Conservation (phyloP, 2,329 filamentous ascomycete species). For the Apiospora pterosperma region DNA sequence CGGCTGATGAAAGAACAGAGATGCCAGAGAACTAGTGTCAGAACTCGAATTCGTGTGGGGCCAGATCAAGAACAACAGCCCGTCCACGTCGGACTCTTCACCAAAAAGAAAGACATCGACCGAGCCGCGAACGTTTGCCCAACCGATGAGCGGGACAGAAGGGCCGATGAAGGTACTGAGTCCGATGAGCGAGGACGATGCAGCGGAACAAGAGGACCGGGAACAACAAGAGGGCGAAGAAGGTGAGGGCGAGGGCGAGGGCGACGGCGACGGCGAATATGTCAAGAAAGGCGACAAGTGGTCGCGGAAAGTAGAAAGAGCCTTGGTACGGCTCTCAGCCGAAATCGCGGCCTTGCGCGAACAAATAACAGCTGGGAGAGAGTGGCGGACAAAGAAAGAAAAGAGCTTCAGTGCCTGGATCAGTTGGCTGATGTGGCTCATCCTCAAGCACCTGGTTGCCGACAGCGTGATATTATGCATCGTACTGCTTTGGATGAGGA, state of each 20-base stretch:
- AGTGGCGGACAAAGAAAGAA: conserved; percentile 65
- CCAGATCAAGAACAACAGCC: conserved; percentile 85
- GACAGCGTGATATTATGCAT: conserved; percentile 66
- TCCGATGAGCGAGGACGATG: conserved; percentile 82
- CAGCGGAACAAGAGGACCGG: conserved; percentile 53
- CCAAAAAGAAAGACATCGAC: conserved; percentile 39
- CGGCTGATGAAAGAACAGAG: conserved; percentile 37
- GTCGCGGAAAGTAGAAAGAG: conserved; percentile 79
- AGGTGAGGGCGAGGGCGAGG: conserved; percentile 27
- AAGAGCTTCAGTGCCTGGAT: conserved; percentile 67
- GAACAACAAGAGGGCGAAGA: conserved; percentile 40
- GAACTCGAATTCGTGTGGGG: conserved; percentile 99
- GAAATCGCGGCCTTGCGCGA: conserved; percentile 91
- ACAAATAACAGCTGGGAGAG: conserved; percentile 75
- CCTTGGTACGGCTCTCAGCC: conserved; percentile 83
- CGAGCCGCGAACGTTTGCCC: conserved; percentile 42
- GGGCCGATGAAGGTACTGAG: conserved; percentile 68
- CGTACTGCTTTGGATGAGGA: conserved; percentile 69
- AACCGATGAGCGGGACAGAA: conserved; percentile 46
- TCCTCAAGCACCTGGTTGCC: conserved; percentile 69
- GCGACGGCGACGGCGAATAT: conserved; percentile 25
- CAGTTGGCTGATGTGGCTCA: conserved; percentile 65
- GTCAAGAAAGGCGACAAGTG: conserved; percentile 56
- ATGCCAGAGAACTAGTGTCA: conserved; percentile 81
- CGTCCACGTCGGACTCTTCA: conserved; percentile 58